phyloP scores from a whole-genome alignment of 352 stramenopile species.

The Halophytophthora polymorphica region DNA sequence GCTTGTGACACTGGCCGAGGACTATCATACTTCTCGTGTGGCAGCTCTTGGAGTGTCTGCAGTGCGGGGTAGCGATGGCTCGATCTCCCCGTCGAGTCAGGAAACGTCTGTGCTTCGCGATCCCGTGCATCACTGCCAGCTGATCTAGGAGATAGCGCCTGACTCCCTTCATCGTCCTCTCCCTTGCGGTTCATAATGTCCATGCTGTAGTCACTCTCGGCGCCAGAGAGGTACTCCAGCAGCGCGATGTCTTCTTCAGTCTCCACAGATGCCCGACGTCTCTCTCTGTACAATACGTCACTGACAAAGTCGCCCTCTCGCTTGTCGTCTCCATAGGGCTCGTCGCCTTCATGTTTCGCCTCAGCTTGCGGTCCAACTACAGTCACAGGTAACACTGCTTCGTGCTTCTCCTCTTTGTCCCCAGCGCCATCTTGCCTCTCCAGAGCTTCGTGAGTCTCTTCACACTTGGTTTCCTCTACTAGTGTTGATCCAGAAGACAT shows the following conservation, averaged over 20 bases:
- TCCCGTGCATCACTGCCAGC: slow-evolving; percentile 20
- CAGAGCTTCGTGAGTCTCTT: no score
- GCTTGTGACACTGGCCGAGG: no score
- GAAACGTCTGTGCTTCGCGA: neutral
- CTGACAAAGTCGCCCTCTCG: neutral
- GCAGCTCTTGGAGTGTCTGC: no score
- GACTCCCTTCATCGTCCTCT: slow-evolving; percentile 15
- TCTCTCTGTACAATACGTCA: slow-evolving; percentile 15
- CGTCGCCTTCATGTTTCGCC: neutral
- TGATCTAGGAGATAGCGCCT: slow-evolving; percentile 19
- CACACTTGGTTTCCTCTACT: no score
- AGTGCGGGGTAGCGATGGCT: no score
- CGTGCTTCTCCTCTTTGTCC: no score
- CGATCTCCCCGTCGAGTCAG: no score
- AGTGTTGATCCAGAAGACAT: no score
- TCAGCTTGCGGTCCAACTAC: no score
- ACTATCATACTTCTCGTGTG: no score
- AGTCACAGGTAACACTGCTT: no score
- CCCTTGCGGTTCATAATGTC: slow-evolving; percentile 25
- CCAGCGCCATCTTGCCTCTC: no score
- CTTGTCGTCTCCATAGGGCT: neutral
- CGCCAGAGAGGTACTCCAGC: slow-evolving; percentile 27
- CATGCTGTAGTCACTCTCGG: slow-evolving; percentile 29
- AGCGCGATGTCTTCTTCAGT: slow-evolving; percentile 32
- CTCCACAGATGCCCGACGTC: slow-evolving; percentile 15